Percentiles rank a stretch among this genome's conserved stretches.
Conservation (phyloP, 305 asterid genomes). For the Fraxinus albicans region DNA sequence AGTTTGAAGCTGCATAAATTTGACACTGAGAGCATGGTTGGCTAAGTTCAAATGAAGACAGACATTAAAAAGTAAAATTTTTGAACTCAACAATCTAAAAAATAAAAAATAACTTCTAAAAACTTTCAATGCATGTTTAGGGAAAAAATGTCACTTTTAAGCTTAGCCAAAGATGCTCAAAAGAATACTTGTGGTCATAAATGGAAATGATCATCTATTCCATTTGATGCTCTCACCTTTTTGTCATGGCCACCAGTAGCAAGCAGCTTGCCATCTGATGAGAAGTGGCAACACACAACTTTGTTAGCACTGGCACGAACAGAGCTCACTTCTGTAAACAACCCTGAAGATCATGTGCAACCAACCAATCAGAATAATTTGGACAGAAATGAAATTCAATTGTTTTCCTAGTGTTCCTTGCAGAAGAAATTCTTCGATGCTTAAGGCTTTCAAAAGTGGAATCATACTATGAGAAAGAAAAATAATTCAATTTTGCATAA, state of each 20-base stretch:
- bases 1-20: neutral
- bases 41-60: neutral
- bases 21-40: neutral
- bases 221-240: constrained; percentile 46
- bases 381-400: neutral
- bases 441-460: neutral
- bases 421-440: neutral
- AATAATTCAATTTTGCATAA: neutral
- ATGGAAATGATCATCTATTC: neutral
- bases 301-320: constrained; percentile 80
- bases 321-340: constrained; percentile 65
- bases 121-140: neutral
- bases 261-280: constrained; percentile 98
- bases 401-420: neutral
- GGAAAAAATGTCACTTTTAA: neutral
- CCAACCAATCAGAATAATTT: constrained; percentile 17
- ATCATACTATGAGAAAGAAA: neutral
- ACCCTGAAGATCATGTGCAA: constrained; percentile 44
- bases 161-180: neutral
- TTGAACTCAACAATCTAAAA: neutral
- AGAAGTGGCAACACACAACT: constrained; percentile 95
- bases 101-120: neutral
- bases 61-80: neutral
- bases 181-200: neutral
- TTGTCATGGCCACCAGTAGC: constrained; percentile 98